Conservation (phyloP, 2,329 filamentous ascomycete genomes). For the Eutypa lata region DNA sequence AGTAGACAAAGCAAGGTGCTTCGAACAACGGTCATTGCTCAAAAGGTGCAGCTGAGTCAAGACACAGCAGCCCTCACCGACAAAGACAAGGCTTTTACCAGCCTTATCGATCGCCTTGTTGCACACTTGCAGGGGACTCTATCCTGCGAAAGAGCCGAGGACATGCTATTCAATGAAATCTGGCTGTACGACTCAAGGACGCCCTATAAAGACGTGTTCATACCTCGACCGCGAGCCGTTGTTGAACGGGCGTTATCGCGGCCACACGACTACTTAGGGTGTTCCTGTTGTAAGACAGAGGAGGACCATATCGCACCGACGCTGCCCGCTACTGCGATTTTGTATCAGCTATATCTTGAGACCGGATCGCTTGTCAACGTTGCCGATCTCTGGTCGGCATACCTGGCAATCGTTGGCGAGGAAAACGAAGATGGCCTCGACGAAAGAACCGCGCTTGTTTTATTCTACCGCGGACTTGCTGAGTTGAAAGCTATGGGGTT, state of each 20-base stretch:
- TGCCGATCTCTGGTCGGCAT: constrained; percentile 76
- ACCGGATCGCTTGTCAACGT: constrained; percentile 75
- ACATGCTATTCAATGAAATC: constrained; percentile 64
- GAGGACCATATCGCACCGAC: constrained; percentile 53
- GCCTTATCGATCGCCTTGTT: constrained; percentile 56
- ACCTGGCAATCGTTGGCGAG: constrained; percentile 58
- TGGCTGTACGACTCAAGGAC: constrained; percentile 72
- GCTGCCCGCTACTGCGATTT: constrained; percentile 66
- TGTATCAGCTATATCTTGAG: constrained; percentile 79
- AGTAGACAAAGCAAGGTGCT: constrained; percentile 67
- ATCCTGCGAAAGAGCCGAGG: constrained; percentile 35
- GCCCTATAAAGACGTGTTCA: constrained; percentile 71
- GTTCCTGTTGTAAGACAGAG: constrained; percentile 60
- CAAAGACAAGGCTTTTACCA: constrained; percentile 68
- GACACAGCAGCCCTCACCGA: constrained; percentile 69
- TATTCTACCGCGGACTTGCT: constrained; percentile 82
- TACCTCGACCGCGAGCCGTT: constrained; percentile 66
- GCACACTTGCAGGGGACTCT: constrained; percentile 41
- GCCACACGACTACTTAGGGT: constrained; percentile 76
- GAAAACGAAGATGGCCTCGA: constrained; percentile 41
- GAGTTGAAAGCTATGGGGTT: constrained; percentile 85
- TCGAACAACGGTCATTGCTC: constrained; percentile 75
- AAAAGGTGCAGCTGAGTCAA: constrained; percentile 76
- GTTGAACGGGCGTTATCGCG: constrained; percentile 69
- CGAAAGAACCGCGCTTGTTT: constrained; percentile 60